Percentiles rank a stretch among this genome's conserved stretches.
phyloP scores from a whole-genome alignment of 1,284 basidiomycete genomes.

The Ceratobasidium theobromae region DNA sequence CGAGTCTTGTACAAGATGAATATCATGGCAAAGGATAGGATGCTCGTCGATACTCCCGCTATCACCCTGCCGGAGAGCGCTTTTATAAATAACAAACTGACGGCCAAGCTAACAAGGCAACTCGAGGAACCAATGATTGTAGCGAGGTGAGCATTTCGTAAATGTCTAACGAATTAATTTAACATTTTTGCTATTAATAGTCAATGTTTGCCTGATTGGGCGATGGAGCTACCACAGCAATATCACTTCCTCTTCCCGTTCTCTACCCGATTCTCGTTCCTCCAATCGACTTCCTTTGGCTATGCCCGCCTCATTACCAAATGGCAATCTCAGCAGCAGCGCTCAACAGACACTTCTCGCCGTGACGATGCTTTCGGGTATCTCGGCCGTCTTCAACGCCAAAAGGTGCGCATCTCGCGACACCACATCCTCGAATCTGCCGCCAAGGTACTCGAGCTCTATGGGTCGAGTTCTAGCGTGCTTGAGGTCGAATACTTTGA shows the following conservation, averaged over 20 bases:
- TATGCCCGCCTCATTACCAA: slow-evolving; percentile 91
- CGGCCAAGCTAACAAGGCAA: slow-evolving; percentile 96
- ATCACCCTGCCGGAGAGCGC: slow-evolving; percentile 63
- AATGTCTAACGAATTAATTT: not conserved
- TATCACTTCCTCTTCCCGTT: slow-evolving; percentile 99
- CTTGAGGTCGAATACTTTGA: slow-evolving; percentile 99
- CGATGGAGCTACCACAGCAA: slow-evolving; percentile 87
- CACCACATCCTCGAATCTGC: slow-evolving; percentile 96
- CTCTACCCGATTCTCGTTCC: slow-evolving; percentile 92
- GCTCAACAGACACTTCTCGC: slow-evolving; percentile 67
- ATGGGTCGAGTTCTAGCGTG: slow-evolving; percentile 89
- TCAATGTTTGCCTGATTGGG: slow-evolving; percentile 96
- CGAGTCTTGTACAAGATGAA: slow-evolving; percentile 81
- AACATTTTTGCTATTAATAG: slow-evolving; percentile 47
- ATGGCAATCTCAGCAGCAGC: slow-evolving; percentile 81
- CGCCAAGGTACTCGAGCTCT: slow-evolving; percentile 96
- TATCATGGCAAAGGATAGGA: slow-evolving; percentile 63
- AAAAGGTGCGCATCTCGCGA: slow-evolving; percentile 96
- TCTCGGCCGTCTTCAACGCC: slow-evolving; percentile 87
- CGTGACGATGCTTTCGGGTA: slow-evolving; percentile 90
- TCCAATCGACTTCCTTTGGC: slow-evolving; percentile 96
- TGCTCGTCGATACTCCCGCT: slow-evolving; percentile 51
- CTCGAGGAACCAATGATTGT: slow-evolving; percentile 99
- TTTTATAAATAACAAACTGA: slow-evolving; percentile 97
- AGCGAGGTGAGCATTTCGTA: slow-evolving; percentile 64